phyloP scores from a whole-genome alignment of 2,329 filamentous ascomycete species.

The Aspergillus alliaceus region DNA sequence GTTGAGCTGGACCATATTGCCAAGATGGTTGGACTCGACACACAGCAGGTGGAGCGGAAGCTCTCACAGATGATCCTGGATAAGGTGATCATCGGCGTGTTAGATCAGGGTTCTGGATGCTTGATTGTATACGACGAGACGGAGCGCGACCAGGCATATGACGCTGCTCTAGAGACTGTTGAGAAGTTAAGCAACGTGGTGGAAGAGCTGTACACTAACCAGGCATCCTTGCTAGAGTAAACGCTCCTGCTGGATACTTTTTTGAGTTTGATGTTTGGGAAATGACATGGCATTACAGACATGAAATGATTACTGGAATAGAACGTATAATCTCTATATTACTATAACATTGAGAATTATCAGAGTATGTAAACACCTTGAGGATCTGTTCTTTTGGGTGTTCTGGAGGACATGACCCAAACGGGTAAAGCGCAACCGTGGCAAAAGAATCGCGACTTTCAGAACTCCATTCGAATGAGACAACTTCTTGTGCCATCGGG shows the following conservation, averaged over 20 bases:
- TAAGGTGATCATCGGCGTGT: conserved; percentile 95
- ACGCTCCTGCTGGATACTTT: not conserved
- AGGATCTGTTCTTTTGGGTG: not conserved
- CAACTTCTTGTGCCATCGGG: conserved; percentile 1
- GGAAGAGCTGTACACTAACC: conserved; percentile 95
- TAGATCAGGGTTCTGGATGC: conserved; percentile 97
- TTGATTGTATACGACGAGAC: conserved; percentile 97
- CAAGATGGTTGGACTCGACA: conserved; percentile 95
- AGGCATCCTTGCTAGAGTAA: conserved; percentile 90
- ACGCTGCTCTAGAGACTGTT: conserved; percentile 89
- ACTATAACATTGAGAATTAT: no score
- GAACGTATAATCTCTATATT: not conserved
- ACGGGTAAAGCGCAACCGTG: conserved; percentile 36
- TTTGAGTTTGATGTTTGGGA: conserved; percentile 12
- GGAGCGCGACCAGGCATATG: conserved; percentile 88
- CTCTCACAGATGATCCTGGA: conserved; percentile 99
- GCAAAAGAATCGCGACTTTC: conserved; percentile 38
- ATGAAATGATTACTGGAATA: no score
- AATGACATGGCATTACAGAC: conserved; percentile 27
- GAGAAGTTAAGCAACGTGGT: conserved; percentile 97
- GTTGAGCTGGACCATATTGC: conserved; percentile 97
- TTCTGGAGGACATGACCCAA: conserved; percentile 24
- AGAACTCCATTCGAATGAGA: conserved; percentile 16
- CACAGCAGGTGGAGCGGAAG: conserved; percentile 95
- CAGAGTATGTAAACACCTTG: no score